Conservation (phyloP, 106 monocot genomes). For the Iris macrosiphon region DNA sequence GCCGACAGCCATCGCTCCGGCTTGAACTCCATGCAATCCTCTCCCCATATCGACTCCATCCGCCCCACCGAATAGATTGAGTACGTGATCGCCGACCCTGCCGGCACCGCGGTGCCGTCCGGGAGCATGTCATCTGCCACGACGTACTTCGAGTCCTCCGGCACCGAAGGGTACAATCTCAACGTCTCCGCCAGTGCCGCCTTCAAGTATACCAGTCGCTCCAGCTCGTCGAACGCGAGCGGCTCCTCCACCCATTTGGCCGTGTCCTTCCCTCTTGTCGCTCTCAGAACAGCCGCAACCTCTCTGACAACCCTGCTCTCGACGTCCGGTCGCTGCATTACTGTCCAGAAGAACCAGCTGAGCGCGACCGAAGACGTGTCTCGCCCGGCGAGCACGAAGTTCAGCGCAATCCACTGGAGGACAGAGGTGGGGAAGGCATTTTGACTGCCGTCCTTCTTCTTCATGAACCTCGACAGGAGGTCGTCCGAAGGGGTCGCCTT, state of each 20-base stretch:
- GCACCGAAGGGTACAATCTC: slow-evolving; percentile 73
- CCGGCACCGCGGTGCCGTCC: slow-evolving; percentile 56
- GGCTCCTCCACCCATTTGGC: slow-evolving; percentile 34
- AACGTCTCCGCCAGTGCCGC: slow-evolving; percentile 69
- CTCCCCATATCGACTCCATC: slow-evolving; percentile 73
- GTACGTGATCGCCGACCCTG: slow-evolving; percentile 59
- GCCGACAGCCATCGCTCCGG: slow-evolving; percentile 39
- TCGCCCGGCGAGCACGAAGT: slow-evolving; percentile 76
- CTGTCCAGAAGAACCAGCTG: slow-evolving; percentile 79
- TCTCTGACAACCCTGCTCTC: slow-evolving; percentile 51
- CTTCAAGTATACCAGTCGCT: slow-evolving; percentile 59
- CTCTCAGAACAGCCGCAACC: slow-evolving; percentile 37
- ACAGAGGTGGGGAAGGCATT: slow-evolving; percentile 39
- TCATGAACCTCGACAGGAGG: slow-evolving; percentile 77
- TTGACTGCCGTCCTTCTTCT: slow-evolving; percentile 44
- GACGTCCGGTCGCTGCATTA: slow-evolving; percentile 33
- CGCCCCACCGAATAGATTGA: slow-evolving; percentile 70
- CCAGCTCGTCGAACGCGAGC: slow-evolving; percentile 53
- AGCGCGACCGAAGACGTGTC: slow-evolving; percentile 89
- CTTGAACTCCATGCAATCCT: too few relatives aligned
- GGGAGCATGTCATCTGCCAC: slow-evolving; percentile 65
- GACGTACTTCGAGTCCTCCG: slow-evolving; percentile 59
- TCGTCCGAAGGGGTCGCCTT: slow-evolving; percentile 51
- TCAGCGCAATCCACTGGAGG: slow-evolving; percentile 67
- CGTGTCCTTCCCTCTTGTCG: slow-evolving; percentile 40